Conservation (phyloP, 768 basidiomycete genomes). For the Mycena amicta region DNA sequence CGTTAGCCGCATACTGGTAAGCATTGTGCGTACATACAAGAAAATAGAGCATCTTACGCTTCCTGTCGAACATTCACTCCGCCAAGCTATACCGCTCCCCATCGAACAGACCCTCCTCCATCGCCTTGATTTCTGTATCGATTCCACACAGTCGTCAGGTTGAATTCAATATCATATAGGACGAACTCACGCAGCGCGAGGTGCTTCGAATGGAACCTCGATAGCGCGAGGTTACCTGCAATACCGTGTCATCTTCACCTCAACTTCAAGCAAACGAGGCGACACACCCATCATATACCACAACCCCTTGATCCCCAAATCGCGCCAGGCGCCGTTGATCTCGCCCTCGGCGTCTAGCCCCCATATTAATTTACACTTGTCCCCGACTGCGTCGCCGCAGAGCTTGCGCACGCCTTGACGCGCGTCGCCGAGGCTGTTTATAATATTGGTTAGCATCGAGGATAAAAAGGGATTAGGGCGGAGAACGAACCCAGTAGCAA, state of each 20-base stretch:
- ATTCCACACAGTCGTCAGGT: not conserved
- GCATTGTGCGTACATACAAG: too few species aligned
- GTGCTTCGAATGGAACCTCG: conserved; percentile 61
- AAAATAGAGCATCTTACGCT: too few species aligned
- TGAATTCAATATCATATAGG: not conserved
- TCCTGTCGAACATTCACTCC: not conserved
- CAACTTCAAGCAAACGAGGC: not conserved
- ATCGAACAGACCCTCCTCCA: conserved; percentile 1
- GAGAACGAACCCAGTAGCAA: conserved; percentile 57
- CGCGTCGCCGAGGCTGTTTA: conserved; percentile 48
- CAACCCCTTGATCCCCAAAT: conserved; percentile 51
- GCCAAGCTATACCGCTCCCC: not conserved
- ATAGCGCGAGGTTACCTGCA: conserved; percentile 56
- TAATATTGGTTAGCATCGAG: too few species aligned
- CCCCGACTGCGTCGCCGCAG: conserved; percentile 46
- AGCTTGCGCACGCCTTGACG: conserved; percentile 39
- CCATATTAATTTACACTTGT: conserved; percentile 56
- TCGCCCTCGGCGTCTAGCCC: conserved; percentile 68
- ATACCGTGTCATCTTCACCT: not conserved
- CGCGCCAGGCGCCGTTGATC: conserved; percentile 48
- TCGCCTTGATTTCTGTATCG: conserved; percentile 13
- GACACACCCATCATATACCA: conserved; percentile 63
- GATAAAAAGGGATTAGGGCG: too few species aligned
- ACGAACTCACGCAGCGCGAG: conserved; percentile 56
- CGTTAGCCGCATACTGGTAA: too few species aligned